Percentiles rank a stretch among this genome's conserved stretches.
Conservation (phyloP, 148 eudicot genomes). For the Agrostemma githago region DNA sequence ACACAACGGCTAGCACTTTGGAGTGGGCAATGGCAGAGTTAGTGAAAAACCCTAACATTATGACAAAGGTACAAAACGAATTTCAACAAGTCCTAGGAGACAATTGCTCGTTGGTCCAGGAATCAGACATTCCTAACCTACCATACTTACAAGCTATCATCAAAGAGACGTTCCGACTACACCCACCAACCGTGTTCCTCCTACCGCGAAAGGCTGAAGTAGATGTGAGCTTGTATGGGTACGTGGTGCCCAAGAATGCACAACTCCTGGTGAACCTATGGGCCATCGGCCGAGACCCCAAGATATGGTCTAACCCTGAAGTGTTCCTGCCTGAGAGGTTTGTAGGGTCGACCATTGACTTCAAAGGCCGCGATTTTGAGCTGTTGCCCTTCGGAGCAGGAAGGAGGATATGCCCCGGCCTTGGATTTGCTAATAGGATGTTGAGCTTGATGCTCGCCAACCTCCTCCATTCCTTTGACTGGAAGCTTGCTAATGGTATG, state of each 20-base stretch:
- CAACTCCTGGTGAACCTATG: slow-evolving; percentile 66
- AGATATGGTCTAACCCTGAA: slow-evolving; percentile 42
- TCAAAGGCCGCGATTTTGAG: slow-evolving; percentile 51
- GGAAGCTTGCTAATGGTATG: slow-evolving; percentile 43
- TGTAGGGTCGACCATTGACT: slow-evolving; percentile 35
- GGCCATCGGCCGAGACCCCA: slow-evolving; percentile 69
- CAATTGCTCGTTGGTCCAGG: slow-evolving; percentile 17
- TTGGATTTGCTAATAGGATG: slow-evolving; percentile 43
- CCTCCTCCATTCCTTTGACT: slow-evolving; percentile 49
- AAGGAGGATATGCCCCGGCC: slow-evolving; percentile 62
- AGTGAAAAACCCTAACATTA: slow-evolving; percentile 19
- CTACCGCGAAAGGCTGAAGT: slow-evolving; percentile 55
- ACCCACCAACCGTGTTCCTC: slow-evolving; percentile 56
- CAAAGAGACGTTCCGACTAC: slow-evolving; percentile 53
- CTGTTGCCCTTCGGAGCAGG: slow-evolving; percentile 50
- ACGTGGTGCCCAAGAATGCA: slow-evolving; percentile 48
- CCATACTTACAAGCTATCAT: slow-evolving; percentile 67
- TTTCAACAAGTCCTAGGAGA: slow-evolving; percentile 21
- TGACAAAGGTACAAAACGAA: slow-evolving; percentile 18
- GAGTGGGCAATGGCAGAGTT: slow-evolving; percentile 32
- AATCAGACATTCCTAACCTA: slow-evolving; percentile 37
- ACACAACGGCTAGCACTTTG: slow-evolving; percentile 28
- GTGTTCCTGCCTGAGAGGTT: slow-evolving; percentile 62
- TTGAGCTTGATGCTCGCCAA: slow-evolving; percentile 43
- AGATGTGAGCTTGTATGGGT: slow-evolving; percentile 41